Conservation (phyloP, 1,284 basidiomycete genomes). For the Macrocystidia cucumis region DNA sequence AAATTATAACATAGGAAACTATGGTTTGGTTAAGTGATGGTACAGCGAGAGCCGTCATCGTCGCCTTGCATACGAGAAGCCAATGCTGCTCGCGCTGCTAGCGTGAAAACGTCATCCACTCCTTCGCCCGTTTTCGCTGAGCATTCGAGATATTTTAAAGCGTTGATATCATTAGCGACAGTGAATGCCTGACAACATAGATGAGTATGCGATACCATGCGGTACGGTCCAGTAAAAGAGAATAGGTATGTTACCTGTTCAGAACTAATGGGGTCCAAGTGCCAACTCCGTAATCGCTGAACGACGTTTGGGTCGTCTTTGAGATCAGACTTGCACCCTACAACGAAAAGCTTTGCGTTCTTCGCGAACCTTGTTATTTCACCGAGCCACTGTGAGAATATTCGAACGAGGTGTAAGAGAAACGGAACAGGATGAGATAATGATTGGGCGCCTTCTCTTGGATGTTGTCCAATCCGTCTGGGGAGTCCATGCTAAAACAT, state of each 20-base stretch:
- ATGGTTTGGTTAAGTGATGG: no score
- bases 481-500: slow-evolving; percentile 90
- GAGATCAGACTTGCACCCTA: slow-evolving; percentile 91
- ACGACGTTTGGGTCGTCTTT: slow-evolving; percentile 72
- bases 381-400: no score
- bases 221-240: slow-evolving; percentile 6
- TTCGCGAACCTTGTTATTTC: no score
- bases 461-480: slow-evolving; percentile 90
- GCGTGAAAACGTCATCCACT: slow-evolving; percentile 89
- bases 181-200: slow-evolving; percentile 86
- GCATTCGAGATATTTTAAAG: slow-evolving; percentile 87
- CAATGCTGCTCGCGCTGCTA: slow-evolving; percentile 78
- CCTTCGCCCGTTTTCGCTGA: slow-evolving; percentile 86
- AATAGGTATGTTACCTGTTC: slow-evolving; percentile 1
- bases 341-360: no score
- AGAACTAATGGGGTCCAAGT: slow-evolving; percentile 3
- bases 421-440: slow-evolving; percentile 2
- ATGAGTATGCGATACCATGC: no score
- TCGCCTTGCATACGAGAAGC: no score
- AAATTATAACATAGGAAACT: no score
- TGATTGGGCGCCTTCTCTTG: slow-evolving; percentile 77
- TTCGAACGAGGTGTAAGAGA: no score
- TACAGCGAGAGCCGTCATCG: no score
- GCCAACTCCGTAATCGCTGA: no score
- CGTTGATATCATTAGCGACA: slow-evolving; percentile 84